phyloP scores from a whole-genome alignment of 2,329 filamentous ascomycete species.

The Epichloe typhina region DNA sequence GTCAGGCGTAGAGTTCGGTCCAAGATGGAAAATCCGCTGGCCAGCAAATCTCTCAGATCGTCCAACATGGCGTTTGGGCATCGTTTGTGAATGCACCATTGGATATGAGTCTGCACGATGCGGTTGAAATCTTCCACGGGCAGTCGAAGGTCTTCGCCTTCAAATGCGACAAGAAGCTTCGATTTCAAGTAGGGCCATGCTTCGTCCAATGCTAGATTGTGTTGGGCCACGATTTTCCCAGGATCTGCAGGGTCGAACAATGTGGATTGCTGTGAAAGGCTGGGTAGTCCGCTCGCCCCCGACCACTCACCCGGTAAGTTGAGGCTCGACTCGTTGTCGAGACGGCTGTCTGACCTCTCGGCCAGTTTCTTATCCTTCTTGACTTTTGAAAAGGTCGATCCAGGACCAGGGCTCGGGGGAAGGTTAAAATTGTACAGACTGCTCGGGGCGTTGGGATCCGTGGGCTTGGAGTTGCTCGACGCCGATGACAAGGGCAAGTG shows the following conservation, averaged over 20 bases:
- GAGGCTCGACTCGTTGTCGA: slow-evolving; percentile 39
- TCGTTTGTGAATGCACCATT: slow-evolving; percentile 62
- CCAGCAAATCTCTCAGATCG: slow-evolving; percentile 60
- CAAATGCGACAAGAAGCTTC: slow-evolving; percentile 64
- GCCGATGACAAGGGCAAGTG: slow-evolving; percentile 62
- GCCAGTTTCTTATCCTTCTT: slow-evolving; percentile 79
- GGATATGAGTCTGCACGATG: slow-evolving; percentile 65
- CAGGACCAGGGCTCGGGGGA: slow-evolving; percentile 60
- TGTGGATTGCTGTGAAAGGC: slow-evolving; percentile 28
- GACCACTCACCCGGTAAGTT: slow-evolving; percentile 34
- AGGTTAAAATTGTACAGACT: slow-evolving; percentile 69
- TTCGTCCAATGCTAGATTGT: slow-evolving; percentile 62
- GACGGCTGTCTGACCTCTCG: slow-evolving; percentile 41
- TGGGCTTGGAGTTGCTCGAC: slow-evolving; percentile 62
- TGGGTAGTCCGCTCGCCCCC: slow-evolving; percentile 38
- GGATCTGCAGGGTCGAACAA: slow-evolving; percentile 42
- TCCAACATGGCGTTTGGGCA: slow-evolving; percentile 60
- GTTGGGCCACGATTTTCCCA: slow-evolving; percentile 43
- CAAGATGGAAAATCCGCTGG: slow-evolving; percentile 73
- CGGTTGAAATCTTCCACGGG: slow-evolving; percentile 76
- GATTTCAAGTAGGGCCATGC: slow-evolving; percentile 73
- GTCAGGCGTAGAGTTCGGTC: slow-evolving; percentile 70
- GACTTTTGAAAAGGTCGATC: slow-evolving; percentile 61
- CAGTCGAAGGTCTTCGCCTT: slow-evolving; percentile 66
- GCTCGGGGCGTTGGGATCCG: slow-evolving; percentile 60